A percentile compares a stretch with the other conserved stretches of the same genome.
phyloP scores from a whole-genome alignment of 306 rosid genomes.

The Dalbergia oliveri region DNA sequence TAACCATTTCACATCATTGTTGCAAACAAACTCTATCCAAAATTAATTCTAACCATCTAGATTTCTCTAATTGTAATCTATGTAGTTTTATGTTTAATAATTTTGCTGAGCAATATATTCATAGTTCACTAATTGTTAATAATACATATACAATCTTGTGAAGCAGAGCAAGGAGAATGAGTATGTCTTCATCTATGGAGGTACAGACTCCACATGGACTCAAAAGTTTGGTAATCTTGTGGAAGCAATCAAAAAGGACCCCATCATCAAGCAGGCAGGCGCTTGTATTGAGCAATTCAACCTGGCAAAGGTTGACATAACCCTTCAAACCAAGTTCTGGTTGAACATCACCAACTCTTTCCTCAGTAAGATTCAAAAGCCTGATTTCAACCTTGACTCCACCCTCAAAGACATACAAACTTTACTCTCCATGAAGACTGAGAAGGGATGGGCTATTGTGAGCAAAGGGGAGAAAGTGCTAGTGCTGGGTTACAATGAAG shows the following conservation, averaged over 20 bases:
- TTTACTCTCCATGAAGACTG: background rate
- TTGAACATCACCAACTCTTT: background rate
- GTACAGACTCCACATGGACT: background rate
- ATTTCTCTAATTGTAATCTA: too few relatives aligned
- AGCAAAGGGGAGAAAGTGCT: background rate
- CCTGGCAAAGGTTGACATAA: background rate
- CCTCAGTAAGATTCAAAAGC: background rate
- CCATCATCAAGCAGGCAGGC: constrained; percentile 36
- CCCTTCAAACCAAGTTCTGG: constrained; percentile 22
- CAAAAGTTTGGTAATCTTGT: background rate
- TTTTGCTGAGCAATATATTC: too few relatives aligned
- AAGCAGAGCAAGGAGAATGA: constrained; percentile 44
- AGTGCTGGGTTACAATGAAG: constrained; percentile 14
- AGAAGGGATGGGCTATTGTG: background rate
- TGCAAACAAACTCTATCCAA: too few relatives aligned
- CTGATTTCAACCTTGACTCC: background rate
- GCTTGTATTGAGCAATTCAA: constrained; percentile 36
- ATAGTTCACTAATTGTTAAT: too few relatives aligned
- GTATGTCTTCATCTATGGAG: constrained; percentile 55
- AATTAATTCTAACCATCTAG: too few relatives aligned
- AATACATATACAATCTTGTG: too few relatives aligned
- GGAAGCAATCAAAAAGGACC: constrained; percentile 38
- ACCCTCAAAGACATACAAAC: background rate
- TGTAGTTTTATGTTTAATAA: too few relatives aligned
- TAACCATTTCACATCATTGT: too few relatives aligned